These are phyloP conservation scores for Macrophomina pseudophaseolina DNA, from an alignment of 2,329 filamentous ascomycete species.

Conservation along the genomic window DNA sequence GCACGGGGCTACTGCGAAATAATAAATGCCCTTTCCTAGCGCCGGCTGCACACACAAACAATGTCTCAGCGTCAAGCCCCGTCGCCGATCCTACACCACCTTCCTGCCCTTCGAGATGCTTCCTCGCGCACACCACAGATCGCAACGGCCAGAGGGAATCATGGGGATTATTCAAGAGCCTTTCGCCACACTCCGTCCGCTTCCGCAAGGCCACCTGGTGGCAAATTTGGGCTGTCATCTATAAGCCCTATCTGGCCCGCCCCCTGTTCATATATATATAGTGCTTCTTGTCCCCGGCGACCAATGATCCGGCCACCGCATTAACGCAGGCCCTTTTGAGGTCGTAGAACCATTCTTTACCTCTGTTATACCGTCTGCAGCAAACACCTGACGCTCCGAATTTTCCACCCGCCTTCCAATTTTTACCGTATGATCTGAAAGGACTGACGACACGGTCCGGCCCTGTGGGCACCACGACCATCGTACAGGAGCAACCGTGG, in stretches of 20 bases:
- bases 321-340: not conserved
- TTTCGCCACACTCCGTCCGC: not conserved
- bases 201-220: conserved; percentile 13
- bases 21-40: not conserved
- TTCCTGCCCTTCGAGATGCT: not conserved
- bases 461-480: not conserved
- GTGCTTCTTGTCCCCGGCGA: not conserved
- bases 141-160: not conserved
- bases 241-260: conserved; percentile 4
- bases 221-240: not conserved
- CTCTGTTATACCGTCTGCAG: not conserved
- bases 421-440: not conserved
- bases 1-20: conserved; percentile 9
- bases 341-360: not conserved
- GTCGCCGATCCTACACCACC: not conserved
- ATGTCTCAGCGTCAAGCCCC: conserved; percentile 1
- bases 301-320: not conserved
- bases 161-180: not conserved
- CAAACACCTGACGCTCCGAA: not conserved
- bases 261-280: not conserved
- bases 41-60: conserved; percentile 3
- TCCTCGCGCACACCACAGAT: not conserved
- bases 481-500: not conserved
- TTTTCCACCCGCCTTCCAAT: not conserved
- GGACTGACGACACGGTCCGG: not conserved